Conservation (phyloP, 768 basidiomycete species). For the Gyrodon lividus region DNA sequence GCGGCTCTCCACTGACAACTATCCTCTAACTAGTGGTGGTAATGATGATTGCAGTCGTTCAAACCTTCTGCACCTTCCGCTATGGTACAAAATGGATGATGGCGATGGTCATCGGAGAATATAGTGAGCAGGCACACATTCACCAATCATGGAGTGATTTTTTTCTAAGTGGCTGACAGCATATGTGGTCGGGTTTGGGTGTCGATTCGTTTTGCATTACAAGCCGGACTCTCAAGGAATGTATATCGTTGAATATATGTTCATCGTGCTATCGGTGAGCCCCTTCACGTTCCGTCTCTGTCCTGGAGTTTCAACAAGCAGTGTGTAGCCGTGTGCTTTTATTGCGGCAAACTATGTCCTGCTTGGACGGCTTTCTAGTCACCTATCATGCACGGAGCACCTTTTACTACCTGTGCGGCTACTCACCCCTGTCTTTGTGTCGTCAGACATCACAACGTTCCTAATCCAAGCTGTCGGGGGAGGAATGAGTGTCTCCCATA, state of each 20-base stretch:
- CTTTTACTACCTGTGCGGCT: constrained; percentile 47
- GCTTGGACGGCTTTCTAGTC: constrained; percentile 56
- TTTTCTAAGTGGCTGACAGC: constrained; percentile 33
- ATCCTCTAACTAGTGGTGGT: constrained; percentile 25
- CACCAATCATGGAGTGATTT: not conserved
- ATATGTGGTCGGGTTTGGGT: constrained; percentile 54
- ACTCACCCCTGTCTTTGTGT: constrained; percentile 59
- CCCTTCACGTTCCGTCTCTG: constrained; percentile 7
- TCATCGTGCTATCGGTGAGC: constrained; percentile 55
- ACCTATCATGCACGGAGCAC: constrained; percentile 46
- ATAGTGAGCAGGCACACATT: constrained; percentile 38
- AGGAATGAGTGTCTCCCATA: not conserved
- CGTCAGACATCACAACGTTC: constrained; percentile 65
- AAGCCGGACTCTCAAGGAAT: constrained; percentile 51
- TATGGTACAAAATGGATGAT: constrained; percentile 60
- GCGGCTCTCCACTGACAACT: no score
- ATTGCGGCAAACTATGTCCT: constrained; percentile 68
- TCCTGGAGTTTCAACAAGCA: not conserved
- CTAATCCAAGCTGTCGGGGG: constrained; percentile 51
- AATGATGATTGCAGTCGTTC: constrained; percentile 40
- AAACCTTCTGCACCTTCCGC: constrained; percentile 42
- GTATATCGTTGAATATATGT: constrained; percentile 57
- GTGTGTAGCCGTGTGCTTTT: constrained; percentile 65
- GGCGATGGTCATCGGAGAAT: constrained; percentile 59
- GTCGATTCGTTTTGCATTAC: constrained; percentile 53